Conservation (phyloP, 2,329 filamentous ascomycete genomes). For the Fusarium begoniae region DNA sequence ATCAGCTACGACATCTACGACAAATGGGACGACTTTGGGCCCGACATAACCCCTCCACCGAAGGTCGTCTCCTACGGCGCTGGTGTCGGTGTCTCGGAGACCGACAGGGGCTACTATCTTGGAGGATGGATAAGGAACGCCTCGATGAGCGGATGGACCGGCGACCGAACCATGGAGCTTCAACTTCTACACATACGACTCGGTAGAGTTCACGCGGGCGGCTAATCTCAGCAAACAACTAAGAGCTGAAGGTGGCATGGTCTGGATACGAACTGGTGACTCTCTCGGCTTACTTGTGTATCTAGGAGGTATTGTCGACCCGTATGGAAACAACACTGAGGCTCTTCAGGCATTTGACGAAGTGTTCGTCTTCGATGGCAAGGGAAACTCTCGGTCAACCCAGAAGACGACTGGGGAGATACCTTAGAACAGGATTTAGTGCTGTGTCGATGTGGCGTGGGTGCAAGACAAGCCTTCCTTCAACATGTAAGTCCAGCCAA, state of each 20-base stretch:
- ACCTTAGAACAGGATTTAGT: not conserved
- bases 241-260: not conserved
- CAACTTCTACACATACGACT: not conserved
- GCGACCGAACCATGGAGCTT: not conserved
- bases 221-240: not conserved
- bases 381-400: not conserved
- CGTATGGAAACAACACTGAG: not conserved
- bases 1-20: not conserved
- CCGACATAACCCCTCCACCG: not conserved
- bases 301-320: not conserved
- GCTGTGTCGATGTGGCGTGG: not conserved
- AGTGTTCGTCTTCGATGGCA: not conserved
- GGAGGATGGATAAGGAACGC: conserved; percentile 1
- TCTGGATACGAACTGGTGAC: not conserved
- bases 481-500: not conserved
- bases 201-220: not conserved
- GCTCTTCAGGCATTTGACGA: not conserved
- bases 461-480: not conserved
- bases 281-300: not conserved
- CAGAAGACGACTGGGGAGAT: not conserved
- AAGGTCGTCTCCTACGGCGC: not conserved
- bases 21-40: conserved; percentile 3
- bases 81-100: not conserved
- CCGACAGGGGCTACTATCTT: not conserved
- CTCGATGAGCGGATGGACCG: not conserved